Base-by-base conservation (phyloP, 2,329 filamentous ascomycete species). In the Talaromyces verruculosus region DNA sequence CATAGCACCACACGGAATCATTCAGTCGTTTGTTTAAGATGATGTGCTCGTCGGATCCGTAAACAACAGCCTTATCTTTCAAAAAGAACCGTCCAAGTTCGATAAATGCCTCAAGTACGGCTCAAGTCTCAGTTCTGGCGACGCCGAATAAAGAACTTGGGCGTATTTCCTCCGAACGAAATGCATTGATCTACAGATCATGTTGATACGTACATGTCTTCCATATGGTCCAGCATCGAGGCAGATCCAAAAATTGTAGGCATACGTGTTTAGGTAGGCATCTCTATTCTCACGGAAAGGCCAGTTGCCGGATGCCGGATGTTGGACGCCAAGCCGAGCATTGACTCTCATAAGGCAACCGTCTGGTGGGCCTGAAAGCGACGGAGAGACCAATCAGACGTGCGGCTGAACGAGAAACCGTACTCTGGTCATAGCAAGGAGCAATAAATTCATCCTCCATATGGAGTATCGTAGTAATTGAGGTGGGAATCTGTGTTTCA, bases 271-370 rank as follows among this genome's bases (percentile, higher is more conserved):
- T 41, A 41, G 37, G 37, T 17, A 55, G 49, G 49, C 49, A 19
- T 55, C 49, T 19, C 17, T 15, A 22, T 35, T 25, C 30, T 22
- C 10, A 8, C 53, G 53, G 53, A 39, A 17, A 10, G 10, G 2
- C n/a, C n/a, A 57, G 53, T 15, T 57, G 53, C 53, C 53, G 53
- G 51, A 7, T 57, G 51, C 30, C 51, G 30, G 33, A 7, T 57
- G 51, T n/a, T 30, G 30, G 33, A 37, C 30, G 53, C 51, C 51
- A 55, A 55, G 51, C 3, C 30, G 28, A 55, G 51, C 51, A 55
- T 57, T 57, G 33, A 15, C 33, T 57, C n/a, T 35, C 30, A 35
- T 57, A 35, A 33, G 49, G 49, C 28, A 53, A 33, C 10, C 22
- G 22, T 28, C 22, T 5, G 28, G 43, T 47, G 43, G 43, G 43